Percentiles rank a stretch among this genome's conserved stretches.
Conservation (phyloP, 768 basidiomycete species). For the Panaeolus papilionaceus region DNA sequence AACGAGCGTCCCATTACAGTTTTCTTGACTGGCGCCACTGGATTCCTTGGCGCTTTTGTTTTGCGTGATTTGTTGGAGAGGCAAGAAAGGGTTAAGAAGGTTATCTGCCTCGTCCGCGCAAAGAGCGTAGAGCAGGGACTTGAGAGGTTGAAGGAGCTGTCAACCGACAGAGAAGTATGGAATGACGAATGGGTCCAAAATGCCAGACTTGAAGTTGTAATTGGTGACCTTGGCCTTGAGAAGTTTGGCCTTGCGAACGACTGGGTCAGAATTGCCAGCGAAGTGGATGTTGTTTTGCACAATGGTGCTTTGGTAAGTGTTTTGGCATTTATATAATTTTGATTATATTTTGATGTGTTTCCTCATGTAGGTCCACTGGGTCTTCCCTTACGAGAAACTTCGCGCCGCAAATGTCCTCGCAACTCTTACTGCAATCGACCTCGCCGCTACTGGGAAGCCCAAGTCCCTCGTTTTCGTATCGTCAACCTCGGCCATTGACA, state of each 20-base stretch:
- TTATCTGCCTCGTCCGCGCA: slow-evolving; percentile 91
- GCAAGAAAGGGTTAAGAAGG: slow-evolving; percentile 72
- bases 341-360: background rate
- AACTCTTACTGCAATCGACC: slow-evolving; percentile 82
- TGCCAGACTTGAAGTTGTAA: slow-evolving; percentile 76
- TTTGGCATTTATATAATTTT: slow-evolving; percentile 33
- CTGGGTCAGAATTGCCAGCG: slow-evolving; percentile 73
- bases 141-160: slow-evolving; percentile 71
- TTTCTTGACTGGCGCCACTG: slow-evolving; percentile 97
- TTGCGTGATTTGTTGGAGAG: slow-evolving; percentile 78
- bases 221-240: slow-evolving; percentile 82
- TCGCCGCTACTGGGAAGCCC: slow-evolving; percentile 74
- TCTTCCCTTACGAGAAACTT: slow-evolving; percentile 95
- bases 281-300: slow-evolving; percentile 87
- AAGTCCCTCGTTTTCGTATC: slow-evolving; percentile 93
- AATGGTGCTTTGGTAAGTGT: slow-evolving; percentile 89
- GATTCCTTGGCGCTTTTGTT: slow-evolving; percentile 95
- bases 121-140: slow-evolving; percentile 65
- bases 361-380: slow-evolving; percentile 87
- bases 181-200: slow-evolving; percentile 78
- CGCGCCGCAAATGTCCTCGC: slow-evolving; percentile 92
- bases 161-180: slow-evolving; percentile 87
- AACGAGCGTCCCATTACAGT: slow-evolving; percentile 64
- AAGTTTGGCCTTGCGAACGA: slow-evolving; percentile 72
- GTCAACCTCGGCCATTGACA: slow-evolving; percentile 94